A percentile compares a stretch with the other conserved stretches of the same genome.
Evolutionary conservation across 192 early-diverging fungal species (phyloP).

Genomic region (Chytriomyces sp.): DNA sequence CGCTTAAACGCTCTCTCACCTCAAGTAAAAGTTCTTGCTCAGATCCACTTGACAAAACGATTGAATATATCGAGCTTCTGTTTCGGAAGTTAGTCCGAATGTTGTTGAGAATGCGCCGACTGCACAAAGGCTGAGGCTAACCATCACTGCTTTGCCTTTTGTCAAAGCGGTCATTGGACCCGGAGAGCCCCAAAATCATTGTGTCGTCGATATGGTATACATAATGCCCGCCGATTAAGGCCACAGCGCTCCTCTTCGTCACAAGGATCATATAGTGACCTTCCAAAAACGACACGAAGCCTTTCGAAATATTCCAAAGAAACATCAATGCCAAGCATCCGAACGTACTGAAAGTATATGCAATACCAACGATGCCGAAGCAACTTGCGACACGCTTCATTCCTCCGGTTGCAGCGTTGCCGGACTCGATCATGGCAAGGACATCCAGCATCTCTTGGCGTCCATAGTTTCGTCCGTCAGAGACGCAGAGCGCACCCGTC

Average conservation of each 20-base stretch:
- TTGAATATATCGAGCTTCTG: constrained; percentile 64
- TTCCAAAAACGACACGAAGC: constrained; percentile 90
- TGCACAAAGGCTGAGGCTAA: constrained; percentile 16
- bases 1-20: neutral
- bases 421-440: constrained; percentile 77
- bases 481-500: constrained; percentile 68
- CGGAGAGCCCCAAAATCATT: constrained; percentile 68
- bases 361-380: constrained; percentile 74
- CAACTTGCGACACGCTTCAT: constrained; percentile 69
- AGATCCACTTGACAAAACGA: constrained; percentile 93
- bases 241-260: constrained; percentile 82
- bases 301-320: constrained; percentile 43
- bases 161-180: constrained; percentile 60
- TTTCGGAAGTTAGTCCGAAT: neutral
- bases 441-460: constrained; percentile 73
- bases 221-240: constrained; percentile 91
- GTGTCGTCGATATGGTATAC: constrained; percentile 96
- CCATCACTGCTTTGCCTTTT: constrained; percentile 75
- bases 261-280: constrained; percentile 91
- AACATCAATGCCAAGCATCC: constrained; percentile 7
- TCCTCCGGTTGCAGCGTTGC: constrained; percentile 77
- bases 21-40: constrained; percentile 95
- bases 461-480: constrained; percentile 80
- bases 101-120: neutral
- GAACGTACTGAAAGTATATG: neutral